These are phyloP conservation scores for Aspergillus sergii DNA, from an alignment of 2,329 filamentous ascomycete species.

Conservation along the genomic window DNA sequence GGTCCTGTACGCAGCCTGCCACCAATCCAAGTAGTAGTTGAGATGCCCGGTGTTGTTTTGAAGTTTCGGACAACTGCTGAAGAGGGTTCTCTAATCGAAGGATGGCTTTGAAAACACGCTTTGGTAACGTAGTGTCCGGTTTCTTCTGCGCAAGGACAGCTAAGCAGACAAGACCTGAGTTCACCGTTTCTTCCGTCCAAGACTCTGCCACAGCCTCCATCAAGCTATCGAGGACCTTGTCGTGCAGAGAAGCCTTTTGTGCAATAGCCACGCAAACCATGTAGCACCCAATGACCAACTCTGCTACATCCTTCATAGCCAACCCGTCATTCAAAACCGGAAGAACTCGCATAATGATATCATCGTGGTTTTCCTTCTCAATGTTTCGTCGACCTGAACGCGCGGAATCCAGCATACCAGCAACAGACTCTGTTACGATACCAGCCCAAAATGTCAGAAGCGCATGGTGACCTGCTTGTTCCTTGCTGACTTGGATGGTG, in stretches of 20 bases:
- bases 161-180: slow-evolving; percentile 76
- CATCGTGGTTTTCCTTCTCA: slow-evolving; percentile 79
- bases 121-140: slow-evolving; percentile 68
- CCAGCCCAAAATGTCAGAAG: slow-evolving; percentile 90
- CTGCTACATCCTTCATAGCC: slow-evolving; percentile 72
- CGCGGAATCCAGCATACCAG: slow-evolving; percentile 76
- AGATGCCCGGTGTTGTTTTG: slow-evolving; percentile 35
- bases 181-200: slow-evolving; percentile 73
- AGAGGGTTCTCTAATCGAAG: slow-evolving; percentile 37
- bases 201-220: slow-evolving; percentile 85
- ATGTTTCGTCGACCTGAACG: slow-evolving; percentile 75
- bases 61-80: slow-evolving; percentile 37
- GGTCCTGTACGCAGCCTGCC: slow-evolving; percentile 34
- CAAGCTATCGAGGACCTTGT: slow-evolving; percentile 77
- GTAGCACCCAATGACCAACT: slow-evolving; percentile 83
- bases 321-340: slow-evolving; percentile 77
- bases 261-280: slow-evolving; percentile 88
- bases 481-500: slow-evolving; percentile 71
- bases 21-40: slow-evolving; percentile 42
- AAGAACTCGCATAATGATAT: slow-evolving; percentile 68
- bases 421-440: slow-evolving; percentile 80
- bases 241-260: slow-evolving; percentile 76
- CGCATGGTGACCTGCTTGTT: slow-evolving; percentile 72
- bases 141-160: slow-evolving; percentile 81
- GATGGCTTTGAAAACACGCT: slow-evolving; percentile 64